Evolutionary conservation across 1,139 yeast species (phyloP), one percentile per base, ranked within the genome.

Genomic region (Eremothecium gossypii): DNA sequence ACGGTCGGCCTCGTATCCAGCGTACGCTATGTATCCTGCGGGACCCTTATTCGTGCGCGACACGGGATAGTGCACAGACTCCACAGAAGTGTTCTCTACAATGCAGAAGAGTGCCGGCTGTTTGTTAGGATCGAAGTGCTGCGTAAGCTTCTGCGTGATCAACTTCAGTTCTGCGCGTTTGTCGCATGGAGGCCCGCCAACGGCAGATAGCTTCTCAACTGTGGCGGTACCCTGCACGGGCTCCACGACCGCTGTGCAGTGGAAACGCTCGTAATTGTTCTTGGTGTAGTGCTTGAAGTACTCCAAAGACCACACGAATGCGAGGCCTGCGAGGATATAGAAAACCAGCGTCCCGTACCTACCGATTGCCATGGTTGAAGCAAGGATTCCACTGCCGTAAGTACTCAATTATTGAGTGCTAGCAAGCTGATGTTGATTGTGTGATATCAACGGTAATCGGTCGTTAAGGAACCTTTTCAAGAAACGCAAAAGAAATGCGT

Each of bases 141-240:
- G 58, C 5, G 66, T 48, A 10, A 66, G 52, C 45, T 60, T 59
- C 49, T 66, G 65, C 11, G 63, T 52, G 27, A 67, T 56, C 1
- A 66, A 55, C 45, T 66, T 66, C 30, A 60, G 51, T 43, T 66
- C 67, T n/a, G 69, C 71, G 46, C 71, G 60, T 40, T 61, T 63
- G 41, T 67, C 71, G 53, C 71, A 67, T 33, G 66, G 57, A 32
- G 68, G 64, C 1, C 71, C 70, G 35, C 71, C 71, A 14, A 55
- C 52, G 7, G 69, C 63, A 43, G 55, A 63, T 26, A 64, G 46
- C 40, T 58, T 58, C 8, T 54, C 46, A 3, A 64, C 60, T 3
- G 64, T 54, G 26, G 45, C 41, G 8, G 35, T 33, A 3, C 50
- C 46, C 12, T 55, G 49, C 7, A 64, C 53, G 13, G 60, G 54